These are phyloP conservation scores for Knoxia roxburghii DNA, from an alignment of 257 asterid species.

Conservation along the genomic window DNA sequence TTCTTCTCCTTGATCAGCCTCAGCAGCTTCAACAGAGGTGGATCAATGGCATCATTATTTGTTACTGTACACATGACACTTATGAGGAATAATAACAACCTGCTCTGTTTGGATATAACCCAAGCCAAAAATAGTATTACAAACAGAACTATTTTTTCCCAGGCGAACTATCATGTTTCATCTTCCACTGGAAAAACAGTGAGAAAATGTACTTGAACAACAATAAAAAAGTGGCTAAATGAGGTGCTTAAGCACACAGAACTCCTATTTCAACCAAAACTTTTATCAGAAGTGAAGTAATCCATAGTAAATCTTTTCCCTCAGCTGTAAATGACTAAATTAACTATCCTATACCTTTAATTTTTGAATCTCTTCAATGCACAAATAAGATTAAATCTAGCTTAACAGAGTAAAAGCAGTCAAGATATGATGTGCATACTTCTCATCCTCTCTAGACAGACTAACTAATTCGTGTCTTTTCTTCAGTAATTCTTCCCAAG, in stretches of 20 bases:
- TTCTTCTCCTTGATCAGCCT: constrained; percentile 11
- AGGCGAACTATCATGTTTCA: no score
- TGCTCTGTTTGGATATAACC: constrained; percentile 14
- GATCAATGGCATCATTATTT: constrained; percentile 19
- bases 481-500: constrained; percentile 75
- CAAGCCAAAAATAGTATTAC: no score
- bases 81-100: constrained; percentile 36
- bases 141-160: no score
- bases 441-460: constrained; percentile 4
- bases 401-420: constrained; percentile 22
- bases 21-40: constrained; percentile 14
- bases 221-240: no score
- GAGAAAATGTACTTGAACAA: no score
- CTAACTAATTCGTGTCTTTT: constrained; percentile 13
- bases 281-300: neutral
- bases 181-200: no score
- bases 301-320: neutral
- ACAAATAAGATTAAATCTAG: constrained; percentile 15
- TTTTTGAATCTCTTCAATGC: constrained; percentile 9
- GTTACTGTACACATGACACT: constrained; percentile 16
- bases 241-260: neutral
- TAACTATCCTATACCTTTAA: constrained; percentile 1
- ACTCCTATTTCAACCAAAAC: neutral
- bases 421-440: constrained; percentile 13
- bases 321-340: neutral